Percentiles rank a stretch among this genome's conserved stretches.
Conservation (phyloP, 2,329 filamentous ascomycete genomes). For the Colletotrichum gigasporum region DNA sequence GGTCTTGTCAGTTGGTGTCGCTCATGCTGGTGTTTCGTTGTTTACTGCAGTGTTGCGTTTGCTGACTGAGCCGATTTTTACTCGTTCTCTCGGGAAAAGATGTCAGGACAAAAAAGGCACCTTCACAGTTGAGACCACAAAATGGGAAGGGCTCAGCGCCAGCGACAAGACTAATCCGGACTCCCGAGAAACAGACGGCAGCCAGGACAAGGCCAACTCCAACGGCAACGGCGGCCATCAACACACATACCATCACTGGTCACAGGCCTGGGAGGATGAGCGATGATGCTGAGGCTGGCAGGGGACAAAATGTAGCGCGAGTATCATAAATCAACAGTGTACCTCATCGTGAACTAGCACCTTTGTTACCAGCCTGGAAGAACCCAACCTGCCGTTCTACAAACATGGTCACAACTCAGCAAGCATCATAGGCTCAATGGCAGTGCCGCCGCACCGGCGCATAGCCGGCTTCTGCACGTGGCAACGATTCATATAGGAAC, state of each 20-base stretch:
- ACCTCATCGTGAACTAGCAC: no score
- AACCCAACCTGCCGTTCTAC: no score
- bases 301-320: no score
- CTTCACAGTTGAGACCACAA: slow-evolving; percentile 72
- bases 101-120: slow-evolving; percentile 65
- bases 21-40: not conserved
- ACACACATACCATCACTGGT: slow-evolving; percentile 19
- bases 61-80: not conserved
- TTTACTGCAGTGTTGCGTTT: not conserved
- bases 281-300: not conserved
- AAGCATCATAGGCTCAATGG: no score
- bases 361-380: no score
- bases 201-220: not conserved
- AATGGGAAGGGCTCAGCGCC: slow-evolving; percentile 59
- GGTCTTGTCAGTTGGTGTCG: not conserved
- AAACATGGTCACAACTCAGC: no score
- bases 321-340: no score
- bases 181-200: not conserved
- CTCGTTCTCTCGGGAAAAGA: slow-evolving; percentile 46
- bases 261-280: slow-evolving; percentile 17
- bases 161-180: not conserved
- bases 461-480: not conserved
- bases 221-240: not conserved
- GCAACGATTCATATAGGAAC: not conserved
- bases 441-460: not conserved